Evolutionary conservation across 352 stramenopile genomes (phyloP), one percentile per base, ranked within the genome.

Genomic region (Globisporangium polare): DNA sequence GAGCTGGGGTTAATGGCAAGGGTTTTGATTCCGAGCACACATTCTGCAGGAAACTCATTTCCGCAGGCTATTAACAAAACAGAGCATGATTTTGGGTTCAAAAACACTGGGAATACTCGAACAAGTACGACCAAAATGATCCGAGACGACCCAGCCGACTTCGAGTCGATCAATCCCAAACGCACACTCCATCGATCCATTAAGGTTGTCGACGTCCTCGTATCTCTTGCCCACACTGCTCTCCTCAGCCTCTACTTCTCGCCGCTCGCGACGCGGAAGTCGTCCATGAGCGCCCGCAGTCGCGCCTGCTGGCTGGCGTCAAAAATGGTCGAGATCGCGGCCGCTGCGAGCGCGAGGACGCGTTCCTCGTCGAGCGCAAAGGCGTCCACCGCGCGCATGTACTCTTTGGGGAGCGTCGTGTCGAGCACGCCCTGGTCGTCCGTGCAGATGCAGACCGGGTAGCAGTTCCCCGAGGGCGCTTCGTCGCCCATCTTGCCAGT

Each of bases 361-460:
- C 72, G 70, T 10, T 27, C 31, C n/a, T 78, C 63, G 27, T 67
- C 71, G 26, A 98, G 73, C 15, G 65, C 61, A 63, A 95, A 97
- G 20, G 89, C 86, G 31, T 78, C 71, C 0, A 77, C 79, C 0
- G 94, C 77, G 17, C 96, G 78, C 37, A 90, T 66, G 41, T 96
- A 93, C 71, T 98, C 95, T 41, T 74, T 83, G 5, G 91, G 92
- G 18, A 96, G 63, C 51, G 85, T 92, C 2, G 92, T 98, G 62
- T 86, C 77, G 52, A 98, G 89, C 15, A 98, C 84, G 35, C 95
- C 94, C 29, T 88, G 78, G 75, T 98, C 95, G 64, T 98, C 95
- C 4, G 95, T 98, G 66, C 89, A 96, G 15, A 98, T 74, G 60
- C 82, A 91, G 57, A 98, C 73, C 3, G 92, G 92, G 66, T 98